Percentiles rank a stretch among this genome's conserved stretches.
Conservation (phyloP, 306 rosid genomes). For the Gleditsia sinensis region DNA sequence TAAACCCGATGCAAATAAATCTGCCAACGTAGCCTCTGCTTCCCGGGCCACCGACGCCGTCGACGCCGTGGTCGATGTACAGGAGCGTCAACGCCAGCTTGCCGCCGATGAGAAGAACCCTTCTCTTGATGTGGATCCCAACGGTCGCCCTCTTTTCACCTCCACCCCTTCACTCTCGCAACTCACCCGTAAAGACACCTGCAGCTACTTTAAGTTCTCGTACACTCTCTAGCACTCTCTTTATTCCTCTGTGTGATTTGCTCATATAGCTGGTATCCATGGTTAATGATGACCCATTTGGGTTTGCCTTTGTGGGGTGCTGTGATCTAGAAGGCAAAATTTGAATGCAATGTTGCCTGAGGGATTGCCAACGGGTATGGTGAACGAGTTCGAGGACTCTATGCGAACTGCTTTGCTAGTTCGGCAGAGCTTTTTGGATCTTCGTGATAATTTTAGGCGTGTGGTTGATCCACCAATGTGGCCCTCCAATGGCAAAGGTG, state of each 20-base stretch:
- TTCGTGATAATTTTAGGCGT: conserved; percentile 80
- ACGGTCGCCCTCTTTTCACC: conserved; percentile 73
- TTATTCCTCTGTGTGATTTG: conserved; percentile 13
- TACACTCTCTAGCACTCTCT: conserved; percentile 12
- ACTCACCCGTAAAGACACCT: conserved; percentile 55
- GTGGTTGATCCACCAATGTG: conserved; percentile 74
- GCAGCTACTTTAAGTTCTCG: conserved; percentile 74
- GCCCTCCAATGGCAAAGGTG: conserved; percentile 60
- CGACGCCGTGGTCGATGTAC: conserved; percentile 53
- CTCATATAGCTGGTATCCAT: conserved; percentile 16
- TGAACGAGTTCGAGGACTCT: conserved; percentile 84
- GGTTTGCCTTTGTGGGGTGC: not conserved
- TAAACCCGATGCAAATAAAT: conserved; percentile 45
- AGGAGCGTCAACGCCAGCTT: conserved; percentile 65
- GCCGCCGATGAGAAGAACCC: conserved; percentile 67
- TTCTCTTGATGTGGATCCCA: conserved; percentile 71
- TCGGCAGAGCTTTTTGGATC: conserved; percentile 81
- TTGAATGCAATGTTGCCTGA: conserved; percentile 72
- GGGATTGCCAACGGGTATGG: conserved; percentile 85
- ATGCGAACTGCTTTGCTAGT: conserved; percentile 70
- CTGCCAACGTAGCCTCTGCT: conserved; percentile 28
- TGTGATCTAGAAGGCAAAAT: conserved; percentile 51
- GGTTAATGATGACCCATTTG: not conserved
- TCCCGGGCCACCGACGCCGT: conserved; percentile 30
- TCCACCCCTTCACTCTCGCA: conserved; percentile 57